These are phyloP conservation scores for Vinca minor DNA, from an alignment of 257 asterid species.

Conservation along the genomic window DNA sequence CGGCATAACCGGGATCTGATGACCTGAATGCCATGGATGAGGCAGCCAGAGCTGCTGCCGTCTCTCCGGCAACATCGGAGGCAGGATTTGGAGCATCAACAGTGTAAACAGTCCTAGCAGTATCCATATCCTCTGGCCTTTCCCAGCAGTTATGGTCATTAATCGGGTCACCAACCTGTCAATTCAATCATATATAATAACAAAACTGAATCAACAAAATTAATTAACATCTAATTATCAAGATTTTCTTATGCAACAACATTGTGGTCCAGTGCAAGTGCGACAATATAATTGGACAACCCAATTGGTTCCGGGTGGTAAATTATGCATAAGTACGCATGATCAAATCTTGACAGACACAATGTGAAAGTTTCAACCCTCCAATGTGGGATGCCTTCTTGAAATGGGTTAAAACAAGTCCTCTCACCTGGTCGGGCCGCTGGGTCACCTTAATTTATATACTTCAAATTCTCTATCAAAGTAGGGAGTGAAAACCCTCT, in stretches of 20 bases:
- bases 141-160: constrained; percentile 93
- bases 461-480: no score
- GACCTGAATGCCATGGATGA: constrained; percentile 71
- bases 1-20: constrained; percentile 68
- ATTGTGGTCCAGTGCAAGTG: constrained; percentile 11
- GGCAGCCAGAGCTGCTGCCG: constrained; percentile 97
- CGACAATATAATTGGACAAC: no score
- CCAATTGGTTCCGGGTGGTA: no score
- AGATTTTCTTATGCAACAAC: background rate
- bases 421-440: no score
- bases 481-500: no score
- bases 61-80: constrained; percentile 92
- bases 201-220: background rate
- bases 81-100: constrained; percentile 98
- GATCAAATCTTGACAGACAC: no score
- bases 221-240: background rate
- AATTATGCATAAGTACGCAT: no score
- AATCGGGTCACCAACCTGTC: constrained; percentile 89
- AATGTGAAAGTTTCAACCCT: no score
- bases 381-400: no score
- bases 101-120: constrained; percentile 69
- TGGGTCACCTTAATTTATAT: no score
- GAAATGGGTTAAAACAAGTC: no score
- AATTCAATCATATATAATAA: background rate
- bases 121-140: constrained; percentile 99